phyloP scores from a whole-genome alignment of 1,284 basidiomycete species.

The Cryptococcus jaspeensis region DNA sequence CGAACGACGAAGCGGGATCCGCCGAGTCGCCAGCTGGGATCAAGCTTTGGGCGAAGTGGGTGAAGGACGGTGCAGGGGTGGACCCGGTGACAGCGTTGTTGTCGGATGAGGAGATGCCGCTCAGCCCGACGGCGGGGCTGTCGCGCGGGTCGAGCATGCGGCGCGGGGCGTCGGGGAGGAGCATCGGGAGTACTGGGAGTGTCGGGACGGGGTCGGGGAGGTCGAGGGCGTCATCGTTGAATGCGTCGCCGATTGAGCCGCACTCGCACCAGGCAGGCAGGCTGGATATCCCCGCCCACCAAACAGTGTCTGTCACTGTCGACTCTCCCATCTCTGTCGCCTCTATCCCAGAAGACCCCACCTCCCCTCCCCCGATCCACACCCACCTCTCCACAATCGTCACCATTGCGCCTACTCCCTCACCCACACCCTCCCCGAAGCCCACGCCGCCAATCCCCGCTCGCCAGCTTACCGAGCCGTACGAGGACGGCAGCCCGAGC shows the following conservation, averaged over 20 bases:
- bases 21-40: slow-evolving; percentile 29
- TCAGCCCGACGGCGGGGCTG: slow-evolving; percentile 8
- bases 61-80: slow-evolving; percentile 14
- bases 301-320: too few species aligned
- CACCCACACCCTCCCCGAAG: neutral
- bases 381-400: neutral
- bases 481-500: slow-evolving; percentile 36
- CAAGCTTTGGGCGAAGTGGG: slow-evolving; percentile 40
- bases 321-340: neutral
- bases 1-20: slow-evolving; percentile 26
- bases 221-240: neutral
- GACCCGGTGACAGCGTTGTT: slow-evolving; percentile 18
- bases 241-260: neutral
- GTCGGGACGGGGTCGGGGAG: neutral
- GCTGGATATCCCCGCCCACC: too few species aligned
- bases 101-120: slow-evolving; percentile 15
- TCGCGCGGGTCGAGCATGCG: slow-evolving; percentile 14
- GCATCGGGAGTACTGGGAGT: neutral
- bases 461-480: slow-evolving; percentile 14
- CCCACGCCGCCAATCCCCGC: neutral
- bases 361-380: neutral
- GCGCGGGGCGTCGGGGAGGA: too few species aligned
- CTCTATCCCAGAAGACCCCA: neutral
- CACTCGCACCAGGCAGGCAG: neutral
- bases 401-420: neutral